Base-by-base conservation (phyloP, 2,329 filamentous ascomycete species). In the Xylariaceae sp. region DNA sequence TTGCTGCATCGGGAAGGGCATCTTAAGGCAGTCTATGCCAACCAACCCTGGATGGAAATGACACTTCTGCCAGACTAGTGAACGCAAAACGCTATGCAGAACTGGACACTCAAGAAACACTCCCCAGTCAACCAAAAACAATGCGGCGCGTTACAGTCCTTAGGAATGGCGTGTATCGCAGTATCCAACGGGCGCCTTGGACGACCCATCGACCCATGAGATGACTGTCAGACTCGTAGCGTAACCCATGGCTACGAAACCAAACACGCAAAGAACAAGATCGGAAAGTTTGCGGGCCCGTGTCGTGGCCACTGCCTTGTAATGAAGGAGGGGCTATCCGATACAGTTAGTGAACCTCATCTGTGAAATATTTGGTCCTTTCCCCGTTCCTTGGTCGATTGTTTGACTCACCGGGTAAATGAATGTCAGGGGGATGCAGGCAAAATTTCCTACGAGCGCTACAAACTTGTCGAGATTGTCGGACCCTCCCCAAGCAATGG, bases 401-500 rank as follows among this genome's bases (percentile, higher is more conserved):
- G n/a, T n/a, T n/a, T n/a, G 27, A 78, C 87, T 74, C 74, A 96
- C 89, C 50, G 92, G 94, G 60, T 98, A 98, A 38, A 98, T 94
- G 58, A 94, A 97, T 46, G 97, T 92, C 41, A 98, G 70, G 31
- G 92, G 92, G 53, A 98, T 92, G 60, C 92, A 98, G 45, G 92
- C 92, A 70, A 98, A 98, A 64, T 89, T 95, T 50, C 92, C 92
- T 14, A 98, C 89, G 27, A 98, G 73, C 15, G 88, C 85, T 21
- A 98, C 94, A 61, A 98, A 98, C 65, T 97, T 97, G 68, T 98
- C 92, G 38, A 98, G 69, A 64, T 97, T 83, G 51, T 88, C 85
- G 3, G 92, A 90, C 46, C 92, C 92, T 31, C 83, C 81, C 88
- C 88, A 98, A 2, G 90, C 90, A 50, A 98, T 84, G 42, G 81